Base-by-base conservation (phyloP, 345 rosid genomes). In the Populus davidiana region DNA sequence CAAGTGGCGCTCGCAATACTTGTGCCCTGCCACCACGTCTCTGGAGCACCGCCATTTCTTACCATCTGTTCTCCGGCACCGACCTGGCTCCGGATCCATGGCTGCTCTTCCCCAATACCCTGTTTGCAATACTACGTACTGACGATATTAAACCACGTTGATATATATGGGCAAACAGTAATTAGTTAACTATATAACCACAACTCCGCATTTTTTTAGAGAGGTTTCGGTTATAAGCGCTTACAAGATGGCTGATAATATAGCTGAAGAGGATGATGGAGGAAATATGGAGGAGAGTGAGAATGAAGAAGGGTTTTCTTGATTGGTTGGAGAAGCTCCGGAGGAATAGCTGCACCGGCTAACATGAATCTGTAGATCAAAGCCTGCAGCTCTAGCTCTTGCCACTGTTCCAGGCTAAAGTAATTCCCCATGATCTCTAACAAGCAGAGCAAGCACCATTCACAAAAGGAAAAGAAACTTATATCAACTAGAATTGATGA, bases 1-100 rank as follows among this genome's bases (percentile, higher is more conserved):
- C 89, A 96, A 85, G 91, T 96, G 99, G 94, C 98, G 98, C 89
- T 96, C 97, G 80, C 99, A 96, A 85, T 94, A 96, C 87, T 94
- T 96, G 54, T 94, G 94, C 59, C 97, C 95, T 1, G 83, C 85
- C 75, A 92, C 97, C 73, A 94, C 95, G 70, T 94, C 98, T 79
- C 97, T 93, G 18, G 99, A 92, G 83, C 99, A 96, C 82, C 99
- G 85, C 99, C 99, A 96, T 84, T 96, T 96, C 89, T 94, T 96
- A 2, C 99, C 99, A 18, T 96, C 99, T 1, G 98, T 96, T 74
- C 99, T 92, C 84, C 98, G 87, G 87, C 99, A 96, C 68, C 98
- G 86, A 27, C 98, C 97, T 5, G 99, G 99, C 90, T 96, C 99
- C 23, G 97, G 98, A 87, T 96, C 99, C 97, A 89, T 90, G 5